A percentile compares a stretch with the other conserved stretches of the same genome.
Evolutionary conservation across 1,139 yeast genomes (phyloP).

Genomic region (Geotrichum candidum): DNA sequence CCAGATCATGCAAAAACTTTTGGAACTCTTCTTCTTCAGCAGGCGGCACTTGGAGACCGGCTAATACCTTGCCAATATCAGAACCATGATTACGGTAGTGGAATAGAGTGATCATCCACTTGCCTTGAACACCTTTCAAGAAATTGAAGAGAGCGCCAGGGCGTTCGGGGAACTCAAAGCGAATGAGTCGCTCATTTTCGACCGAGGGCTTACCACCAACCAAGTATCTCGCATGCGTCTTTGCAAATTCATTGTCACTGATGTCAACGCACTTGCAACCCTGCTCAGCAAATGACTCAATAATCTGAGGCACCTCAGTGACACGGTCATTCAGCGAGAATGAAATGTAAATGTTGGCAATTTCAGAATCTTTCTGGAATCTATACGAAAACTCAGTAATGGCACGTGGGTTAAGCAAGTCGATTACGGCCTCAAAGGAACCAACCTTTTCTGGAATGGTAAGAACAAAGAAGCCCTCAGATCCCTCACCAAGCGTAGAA

Average conservation of each 20-base stretch:
- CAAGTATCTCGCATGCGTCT: conserved; percentile 89
- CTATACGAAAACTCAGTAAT: conserved; percentile 94
- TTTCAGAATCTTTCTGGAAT: conserved; percentile 42
- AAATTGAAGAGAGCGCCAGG: conserved; percentile 89
- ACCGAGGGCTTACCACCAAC: conserved; percentile 81
- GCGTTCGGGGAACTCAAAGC: conserved; percentile 94
- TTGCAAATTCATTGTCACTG: conserved; percentile 89
- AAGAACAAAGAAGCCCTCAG: conserved; percentile 85
- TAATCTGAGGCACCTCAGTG: conserved; percentile 46
- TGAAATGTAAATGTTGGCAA: conserved; percentile 80
- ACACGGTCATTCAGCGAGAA: conserved; percentile 70
- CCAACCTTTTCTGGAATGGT: conserved; percentile 92
- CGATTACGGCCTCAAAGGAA: conserved; percentile 70
- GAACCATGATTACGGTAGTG: conserved; percentile 97
- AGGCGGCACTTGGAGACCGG: conserved; percentile 82
- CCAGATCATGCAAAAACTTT: conserved; percentile 60
- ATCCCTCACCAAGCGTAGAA: conserved; percentile 96
- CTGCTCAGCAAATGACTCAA: conserved; percentile 38
- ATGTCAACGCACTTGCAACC: conserved; percentile 61
- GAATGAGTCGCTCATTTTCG: conserved; percentile 65
- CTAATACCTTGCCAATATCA: conserved; percentile 85
- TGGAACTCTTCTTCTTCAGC: conserved; percentile 60
- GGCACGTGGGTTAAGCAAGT: conserved; percentile 73
- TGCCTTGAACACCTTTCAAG: conserved; percentile 59
- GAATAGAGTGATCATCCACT: conserved; percentile 91